These are phyloP conservation scores for Lasiosphaeriaceae sp. DNA, from an alignment of 495 filamentous ascomycete species.

Conservation along the genomic window DNA sequence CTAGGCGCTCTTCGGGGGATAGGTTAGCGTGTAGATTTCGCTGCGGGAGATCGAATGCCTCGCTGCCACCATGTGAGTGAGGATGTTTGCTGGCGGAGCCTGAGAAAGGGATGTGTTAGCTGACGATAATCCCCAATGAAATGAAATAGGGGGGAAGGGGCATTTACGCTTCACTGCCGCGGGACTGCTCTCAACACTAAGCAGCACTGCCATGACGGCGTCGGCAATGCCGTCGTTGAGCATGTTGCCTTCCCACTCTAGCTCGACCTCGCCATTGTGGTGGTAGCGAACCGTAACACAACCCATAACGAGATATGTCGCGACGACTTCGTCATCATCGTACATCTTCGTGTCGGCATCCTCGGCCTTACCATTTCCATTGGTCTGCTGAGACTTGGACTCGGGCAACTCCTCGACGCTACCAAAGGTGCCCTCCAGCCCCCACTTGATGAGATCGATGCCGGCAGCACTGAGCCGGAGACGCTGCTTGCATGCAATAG, in stretches of 20 bases:
- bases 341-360: constrained; percentile 56
- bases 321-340: constrained; percentile 36
- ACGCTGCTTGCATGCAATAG: constrained; percentile 84
- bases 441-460: constrained; percentile 88
- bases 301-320: constrained; percentile 82
- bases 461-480: constrained; percentile 82
- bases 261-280: constrained; percentile 69
- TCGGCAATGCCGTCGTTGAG: constrained; percentile 97
- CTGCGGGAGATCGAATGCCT: constrained; percentile 35
- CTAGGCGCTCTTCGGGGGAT: constrained; percentile 67
- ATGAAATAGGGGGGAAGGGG: not conserved
- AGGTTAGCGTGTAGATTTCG: constrained; percentile 69
- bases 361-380: constrained; percentile 41
- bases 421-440: constrained; percentile 89
- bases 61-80: constrained; percentile 46
- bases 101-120: constrained; percentile 12
- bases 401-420: constrained; percentile 65
- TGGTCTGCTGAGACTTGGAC: constrained; percentile 31
- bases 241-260: constrained; percentile 98
- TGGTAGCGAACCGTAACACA: constrained; percentile 73
- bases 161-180: constrained; percentile 87
- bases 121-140: not conserved
- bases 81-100: constrained; percentile 52
- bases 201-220: constrained; percentile 84
- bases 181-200: constrained; percentile 85